Percentiles rank a stretch among this genome's conserved stretches.
Conservation (phyloP, 2,329 filamentous ascomycete species). For the Xylaria sp. region DNA sequence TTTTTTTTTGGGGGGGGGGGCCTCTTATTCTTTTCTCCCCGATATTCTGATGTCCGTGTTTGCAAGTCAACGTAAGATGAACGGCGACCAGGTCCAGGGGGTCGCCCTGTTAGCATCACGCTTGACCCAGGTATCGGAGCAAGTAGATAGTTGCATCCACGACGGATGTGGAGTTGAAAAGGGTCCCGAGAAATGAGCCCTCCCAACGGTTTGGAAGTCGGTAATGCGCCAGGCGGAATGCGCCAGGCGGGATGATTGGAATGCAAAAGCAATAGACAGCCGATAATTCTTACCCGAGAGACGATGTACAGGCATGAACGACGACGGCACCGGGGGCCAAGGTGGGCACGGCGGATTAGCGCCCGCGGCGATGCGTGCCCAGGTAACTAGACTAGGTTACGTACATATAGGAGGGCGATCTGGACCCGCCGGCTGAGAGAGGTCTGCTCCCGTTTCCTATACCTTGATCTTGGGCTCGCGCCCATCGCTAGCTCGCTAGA, state of each 20-base stretch:
- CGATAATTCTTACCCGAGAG: background rate
- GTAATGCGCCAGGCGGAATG: background rate
- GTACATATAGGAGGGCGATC: background rate
- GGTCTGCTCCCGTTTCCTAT: slow-evolving; percentile 22
- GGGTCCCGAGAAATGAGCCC: background rate
- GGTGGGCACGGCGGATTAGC: background rate
- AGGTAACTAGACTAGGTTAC: no score
- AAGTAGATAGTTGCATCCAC: background rate
- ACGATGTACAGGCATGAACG: background rate
- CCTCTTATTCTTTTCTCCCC: background rate
- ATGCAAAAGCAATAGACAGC: background rate
- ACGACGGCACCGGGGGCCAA: background rate
- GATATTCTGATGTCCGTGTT: background rate
- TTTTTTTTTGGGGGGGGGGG: no score
- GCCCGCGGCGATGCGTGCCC: no score
- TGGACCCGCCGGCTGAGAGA: slow-evolving; percentile 11
- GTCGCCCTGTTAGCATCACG: background rate
- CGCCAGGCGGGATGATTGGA: background rate
- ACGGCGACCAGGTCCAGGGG: background rate
- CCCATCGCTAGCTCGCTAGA: slow-evolving; percentile 6
- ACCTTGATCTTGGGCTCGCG: slow-evolving; percentile 22
- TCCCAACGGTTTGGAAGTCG: background rate
- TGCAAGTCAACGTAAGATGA: background rate
- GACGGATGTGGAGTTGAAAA: background rate
- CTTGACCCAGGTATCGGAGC: background rate